Base-by-base conservation (phyloP, 2,329 filamentous ascomycete genomes). In the Venturia aucupariae region DNA sequence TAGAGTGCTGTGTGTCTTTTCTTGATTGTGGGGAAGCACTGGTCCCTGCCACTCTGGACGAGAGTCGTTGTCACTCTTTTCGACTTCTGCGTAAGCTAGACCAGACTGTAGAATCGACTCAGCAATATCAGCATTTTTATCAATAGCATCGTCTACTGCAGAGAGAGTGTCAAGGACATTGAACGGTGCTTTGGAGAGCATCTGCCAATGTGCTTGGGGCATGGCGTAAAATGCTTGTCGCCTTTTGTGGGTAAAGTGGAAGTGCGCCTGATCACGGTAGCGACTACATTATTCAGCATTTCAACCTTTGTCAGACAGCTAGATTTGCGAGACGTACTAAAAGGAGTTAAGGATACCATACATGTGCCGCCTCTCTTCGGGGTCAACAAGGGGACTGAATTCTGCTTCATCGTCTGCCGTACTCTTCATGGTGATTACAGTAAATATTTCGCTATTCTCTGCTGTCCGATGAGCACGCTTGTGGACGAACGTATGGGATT, bases 211-310 rank as follows among this genome's bases (percentile, higher is more conserved):
- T 1, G 83, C 80, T 65, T 88, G 86, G 1, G 93, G 91, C 6
- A 99, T 82, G 10, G 92, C 90, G 75, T 97, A 99, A 76, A 99
- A 97, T 17, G 91, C 89, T 75, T 94, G 92, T 35, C 95, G 87
- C 27, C 94, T 35, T 27, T 60, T 61, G 41, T 64, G 63, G 27
- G 63, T 64, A 39, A 64, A 39, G 41, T 64, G 54, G 39, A 41
- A 61, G 39, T 64, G 63, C 42, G 63, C 63, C 41, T 64, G 63
- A 44, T 60, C 41, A 35, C 63, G 38, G 22, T 64, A 64, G 24
- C 39, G 63, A 39, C 63, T 64, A 38, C 11, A 41, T 19, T 8
- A 4, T 41, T 64, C 11, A 63, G 64, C 38, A 39, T 27, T 41
- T 10, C 15, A 55, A 27, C 38, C 38, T 24, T 51, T 1, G 1